Conservation (phyloP, 345 rosid genomes). For the Brassica nigra region DNA sequence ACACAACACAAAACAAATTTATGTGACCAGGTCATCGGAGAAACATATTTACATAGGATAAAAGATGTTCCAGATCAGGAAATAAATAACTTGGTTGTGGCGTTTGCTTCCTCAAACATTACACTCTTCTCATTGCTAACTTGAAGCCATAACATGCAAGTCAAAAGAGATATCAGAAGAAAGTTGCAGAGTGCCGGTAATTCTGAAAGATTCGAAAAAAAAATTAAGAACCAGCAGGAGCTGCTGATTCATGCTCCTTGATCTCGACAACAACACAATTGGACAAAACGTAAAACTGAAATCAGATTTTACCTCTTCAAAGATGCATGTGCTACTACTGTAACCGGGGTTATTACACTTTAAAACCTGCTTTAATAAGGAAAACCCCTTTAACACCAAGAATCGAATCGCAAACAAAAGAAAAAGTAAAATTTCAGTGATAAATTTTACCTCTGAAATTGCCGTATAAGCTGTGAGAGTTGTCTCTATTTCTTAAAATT, state of each 20-base stretch:
- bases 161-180: neutral
- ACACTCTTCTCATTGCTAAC: neutral
- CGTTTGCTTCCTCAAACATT: neutral
- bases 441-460: constrained; percentile 55
- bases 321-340: no score
- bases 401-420: no score
- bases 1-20: neutral
- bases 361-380: no score
- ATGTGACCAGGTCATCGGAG: neutral
- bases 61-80: neutral
- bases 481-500: constrained; percentile 44
- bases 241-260: constrained; percentile 71
- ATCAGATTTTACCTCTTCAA: no score
- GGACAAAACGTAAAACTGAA: no score
- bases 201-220: neutral
- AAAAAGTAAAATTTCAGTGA: no score
- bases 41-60: neutral
- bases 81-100: neutral
- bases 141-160: neutral
- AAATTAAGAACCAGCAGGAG: constrained; percentile 46
- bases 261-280: constrained; percentile 96
- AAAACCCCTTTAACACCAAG: no score
- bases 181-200: neutral
- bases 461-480: constrained; percentile 59
- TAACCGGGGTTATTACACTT: no score